Base-by-base conservation (phyloP, 208 protist species). In the Wallacemonas sp. region DNA sequence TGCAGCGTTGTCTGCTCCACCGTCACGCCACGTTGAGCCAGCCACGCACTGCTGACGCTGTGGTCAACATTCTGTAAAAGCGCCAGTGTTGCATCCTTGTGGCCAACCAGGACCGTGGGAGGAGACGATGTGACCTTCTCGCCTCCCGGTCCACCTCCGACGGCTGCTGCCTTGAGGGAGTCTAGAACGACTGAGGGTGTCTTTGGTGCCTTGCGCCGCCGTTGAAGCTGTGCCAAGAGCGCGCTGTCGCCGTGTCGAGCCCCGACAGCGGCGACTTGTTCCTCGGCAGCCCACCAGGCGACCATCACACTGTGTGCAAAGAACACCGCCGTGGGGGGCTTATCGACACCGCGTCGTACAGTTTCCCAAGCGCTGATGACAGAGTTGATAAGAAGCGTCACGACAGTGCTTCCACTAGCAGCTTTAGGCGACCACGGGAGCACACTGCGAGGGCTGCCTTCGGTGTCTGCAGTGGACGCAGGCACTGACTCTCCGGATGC, bases 241-340 rank as follows among this genome's bases (percentile, higher is more conserved):
- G 3, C 8, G 5, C 21, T 32, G 21, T 8, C 55, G 21, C 17
- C 17, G 21, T 27, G 27, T 6, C 29, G 24, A 21, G 13, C n/a
- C 26, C 19, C 30, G 2, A 63, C 32, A n/a, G 45, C 26, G 5
- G 24, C 53, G 12, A 59, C 55, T 30, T 71, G 63, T 50, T 61
- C 54, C 69, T 89, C 83, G 24, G 79, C 76, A 6, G 67, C 45
- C 78, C 78, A 85, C 83, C 83, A 89, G 34, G 80, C 71, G 21
- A 83, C 45, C 32, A 85, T 55, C 26, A 72, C 72, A 30, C 65
- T 85, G 37, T 62, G 48, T 2, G 73, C 66, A 42, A 83, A 81
- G 38, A 71, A 73, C 61, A 72, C 66, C 37, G 77, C 66, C 5
- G 77, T 79, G 58, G 73, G 63, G 13, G 42, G 32, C 10, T 37